Evolutionary conservation across 169 alveolate genomes (phyloP).

Genomic region (Eimeria praecox): DNA sequence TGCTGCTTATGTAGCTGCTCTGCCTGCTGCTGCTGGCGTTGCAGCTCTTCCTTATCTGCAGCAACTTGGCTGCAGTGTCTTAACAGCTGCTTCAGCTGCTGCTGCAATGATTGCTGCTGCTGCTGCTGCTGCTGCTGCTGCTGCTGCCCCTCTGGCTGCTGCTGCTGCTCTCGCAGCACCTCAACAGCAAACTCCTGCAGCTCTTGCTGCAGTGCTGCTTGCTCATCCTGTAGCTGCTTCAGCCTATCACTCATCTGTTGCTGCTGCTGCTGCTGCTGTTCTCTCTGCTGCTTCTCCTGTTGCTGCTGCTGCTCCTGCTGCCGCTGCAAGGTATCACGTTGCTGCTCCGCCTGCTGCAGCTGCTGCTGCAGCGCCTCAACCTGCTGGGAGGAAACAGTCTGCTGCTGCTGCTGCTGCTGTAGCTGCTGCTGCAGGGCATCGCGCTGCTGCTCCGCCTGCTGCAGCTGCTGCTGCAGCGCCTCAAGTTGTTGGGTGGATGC

Average conservation of each 20-base stretch:
- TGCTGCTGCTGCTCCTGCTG: slow-evolving; percentile 43
- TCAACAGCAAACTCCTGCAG: slow-evolving; percentile 11
- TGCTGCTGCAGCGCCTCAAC: slow-evolving; percentile 12
- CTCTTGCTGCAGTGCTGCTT: slow-evolving; percentile 19
- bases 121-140: slow-evolving; percentile 25
- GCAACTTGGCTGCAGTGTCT: not conserved
- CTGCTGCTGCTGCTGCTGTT: slow-evolving; percentile 21
- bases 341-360: slow-evolving; percentile 3
- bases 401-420: slow-evolving; percentile 8
- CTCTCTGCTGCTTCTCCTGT: not conserved
- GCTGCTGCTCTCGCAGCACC: slow-evolving; percentile 20
- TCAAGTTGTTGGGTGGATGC: not conserved
- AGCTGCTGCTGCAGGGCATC: slow-evolving; percentile 28
- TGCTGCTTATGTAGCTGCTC: slow-evolving; percentile 25
- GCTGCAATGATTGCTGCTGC: not conserved
- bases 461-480: slow-evolving; percentile 46
- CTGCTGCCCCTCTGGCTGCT: slow-evolving; percentile 3
- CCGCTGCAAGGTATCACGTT: not conserved
- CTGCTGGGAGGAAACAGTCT: not conserved
- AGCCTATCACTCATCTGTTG: not conserved
- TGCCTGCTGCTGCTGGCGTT: slow-evolving; percentile 28
- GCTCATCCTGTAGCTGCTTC: slow-evolving; percentile 40
- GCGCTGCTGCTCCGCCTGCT: slow-evolving; percentile 41
- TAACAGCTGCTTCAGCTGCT: slow-evolving; percentile 12
- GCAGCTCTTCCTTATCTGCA: slow-evolving; percentile 28